Base-by-base conservation (phyloP, 2,329 filamentous ascomycete species). In the Clarireedia sp. region DNA sequence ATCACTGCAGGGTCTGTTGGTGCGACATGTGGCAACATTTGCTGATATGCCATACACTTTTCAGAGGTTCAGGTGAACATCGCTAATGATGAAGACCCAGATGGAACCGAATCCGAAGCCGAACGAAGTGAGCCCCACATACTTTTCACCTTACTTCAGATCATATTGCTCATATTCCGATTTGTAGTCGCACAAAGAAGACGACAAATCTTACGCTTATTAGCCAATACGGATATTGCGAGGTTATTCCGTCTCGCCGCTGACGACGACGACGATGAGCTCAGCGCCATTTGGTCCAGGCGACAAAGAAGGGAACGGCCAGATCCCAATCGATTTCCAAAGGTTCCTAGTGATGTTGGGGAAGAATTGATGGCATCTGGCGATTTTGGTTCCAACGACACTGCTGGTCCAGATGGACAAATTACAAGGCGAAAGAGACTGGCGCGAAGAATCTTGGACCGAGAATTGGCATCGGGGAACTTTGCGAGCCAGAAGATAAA, bases 321-420 rank as follows among this genome's bases (percentile, higher is more conserved):
- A n/a, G 78, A 83, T 56, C 77, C 77, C 2, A 71, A 83, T 59
- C 73, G 81, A 45, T 91, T 91, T 57, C 89, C 91, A n/a, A 87
- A 87, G 63, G 83, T 96, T 0, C 92, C 92, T 0, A 96, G 86
- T 64, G 82, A 87, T 10, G 78, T 82, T 59, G 92, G 94, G 7
- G 76, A 72, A 48, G 81, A 86, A 63, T 74, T 97, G 59, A 96
- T 97, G 90, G 77, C 82, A 40, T 86, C 85, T 29, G 92, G 92
- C 1, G 76, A 75, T 2, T 97, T 96, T 71, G 92, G 92, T 36
- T 76, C 77, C 17, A 86, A 83, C 56, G 78, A 86, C 45, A 71
- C 75, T 56, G 74, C 75, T 63, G 74, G 74, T 61, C 19, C 36
- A 14, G 16, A 38, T 46, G 69, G 47, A 64, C 56, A 48, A 12